A percentile compares a stretch with the other conserved stretches of the same genome.
Evolutionary conservation across 371 early-diverging fungal species (phyloP).

Genomic region (Syncephalastrum sp.): DNA sequence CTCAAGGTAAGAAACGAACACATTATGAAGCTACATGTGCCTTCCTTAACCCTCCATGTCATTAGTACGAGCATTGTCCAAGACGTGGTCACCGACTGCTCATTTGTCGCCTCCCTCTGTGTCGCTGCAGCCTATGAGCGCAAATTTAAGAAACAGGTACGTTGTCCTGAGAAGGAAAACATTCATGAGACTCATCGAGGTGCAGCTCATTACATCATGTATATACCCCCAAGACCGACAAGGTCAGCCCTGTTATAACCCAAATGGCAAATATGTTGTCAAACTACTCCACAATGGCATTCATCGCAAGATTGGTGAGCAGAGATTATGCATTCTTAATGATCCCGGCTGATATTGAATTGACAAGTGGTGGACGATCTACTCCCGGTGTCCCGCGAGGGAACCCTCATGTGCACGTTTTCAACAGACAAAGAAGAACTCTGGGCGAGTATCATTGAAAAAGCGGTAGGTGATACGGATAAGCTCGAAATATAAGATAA

Average conservation of each 20-base stretch:
- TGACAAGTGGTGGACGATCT: slow-evolving; percentile 83
- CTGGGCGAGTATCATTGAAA: slow-evolving; percentile 89
- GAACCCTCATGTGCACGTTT: slow-evolving; percentile 82
- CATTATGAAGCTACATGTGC: not conserved
- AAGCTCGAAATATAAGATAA: too few species aligned
- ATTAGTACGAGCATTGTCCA: slow-evolving; percentile 59
- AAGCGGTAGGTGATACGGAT: slow-evolving; percentile 54
- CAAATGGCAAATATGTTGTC: slow-evolving; percentile 84
- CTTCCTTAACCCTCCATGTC: not conserved
- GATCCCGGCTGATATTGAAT: not conserved
- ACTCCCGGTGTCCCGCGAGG: slow-evolving; percentile 75
- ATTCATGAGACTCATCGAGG: not conserved
- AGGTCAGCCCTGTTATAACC: slow-evolving; percentile 80
- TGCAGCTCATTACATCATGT: slow-evolving; percentile 77
- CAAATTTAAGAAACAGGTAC: slow-evolving; percentile 69
- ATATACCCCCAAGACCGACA: slow-evolving; percentile 80
- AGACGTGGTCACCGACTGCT: slow-evolving; percentile 92
- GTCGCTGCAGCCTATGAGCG: slow-evolving; percentile 85
- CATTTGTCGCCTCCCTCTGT: slow-evolving; percentile 90
- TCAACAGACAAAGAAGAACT: slow-evolving; percentile 75
- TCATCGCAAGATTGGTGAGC: slow-evolving; percentile 65
- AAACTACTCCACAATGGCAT: slow-evolving; percentile 87
- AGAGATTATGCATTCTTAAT: not conserved
- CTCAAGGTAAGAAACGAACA: slow-evolving; percentile 48
- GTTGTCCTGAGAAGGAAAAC: not conserved